Percentiles rank a stretch among this genome's conserved stretches.
Conservation (phyloP, 352 stramenopile species). For the Phytopythium kandeliae region DNA sequence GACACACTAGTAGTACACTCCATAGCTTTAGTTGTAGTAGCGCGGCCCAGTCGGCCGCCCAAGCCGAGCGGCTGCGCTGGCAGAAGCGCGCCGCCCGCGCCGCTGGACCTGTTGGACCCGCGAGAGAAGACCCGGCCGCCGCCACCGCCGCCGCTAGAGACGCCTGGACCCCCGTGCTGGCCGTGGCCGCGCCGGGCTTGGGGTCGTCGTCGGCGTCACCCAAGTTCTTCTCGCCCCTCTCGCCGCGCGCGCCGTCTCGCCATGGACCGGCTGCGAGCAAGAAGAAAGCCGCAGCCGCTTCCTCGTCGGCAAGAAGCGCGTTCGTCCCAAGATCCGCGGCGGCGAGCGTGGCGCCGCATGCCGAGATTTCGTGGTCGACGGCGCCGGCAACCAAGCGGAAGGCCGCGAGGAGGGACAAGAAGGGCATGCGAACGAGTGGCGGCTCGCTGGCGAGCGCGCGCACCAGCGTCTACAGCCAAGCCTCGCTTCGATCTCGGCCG, state of each 20-base stretch:
- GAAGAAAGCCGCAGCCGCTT: conserved; percentile 17
- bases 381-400: conserved; percentile 25
- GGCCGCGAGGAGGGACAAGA: conserved; percentile 30
- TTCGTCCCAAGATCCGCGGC: conserved; percentile 5
- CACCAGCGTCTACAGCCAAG: not conserved
- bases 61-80: conserved; percentile 31
- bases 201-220: conserved; percentile 9
- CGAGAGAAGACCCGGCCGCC: conserved; percentile 4
- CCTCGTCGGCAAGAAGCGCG: conserved; percentile 1
- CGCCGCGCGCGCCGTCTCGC: conserved; percentile 6
- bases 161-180: conserved; percentile 10
- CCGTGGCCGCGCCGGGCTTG: conserved; percentile 8
- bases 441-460: conserved; percentile 3
- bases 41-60: conserved; percentile 8
- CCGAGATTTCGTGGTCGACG: conserved; percentile 23
- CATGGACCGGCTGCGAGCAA: conserved; percentile 11
- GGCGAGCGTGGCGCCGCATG: conserved; percentile 18
- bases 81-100: conserved; percentile 32
- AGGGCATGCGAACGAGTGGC: conserved; percentile 17
- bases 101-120: conserved; percentile 6
- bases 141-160: not conserved
- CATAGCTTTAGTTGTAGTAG: conserved; percentile 30
- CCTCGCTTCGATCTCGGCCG: not conserved
- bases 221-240: conserved; percentile 17
- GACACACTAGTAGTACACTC: conserved; percentile 12